Evolutionary conservation across 768 basidiomycete genomes (phyloP).

Genomic region (Tylopilus cervinicoccineus): DNA sequence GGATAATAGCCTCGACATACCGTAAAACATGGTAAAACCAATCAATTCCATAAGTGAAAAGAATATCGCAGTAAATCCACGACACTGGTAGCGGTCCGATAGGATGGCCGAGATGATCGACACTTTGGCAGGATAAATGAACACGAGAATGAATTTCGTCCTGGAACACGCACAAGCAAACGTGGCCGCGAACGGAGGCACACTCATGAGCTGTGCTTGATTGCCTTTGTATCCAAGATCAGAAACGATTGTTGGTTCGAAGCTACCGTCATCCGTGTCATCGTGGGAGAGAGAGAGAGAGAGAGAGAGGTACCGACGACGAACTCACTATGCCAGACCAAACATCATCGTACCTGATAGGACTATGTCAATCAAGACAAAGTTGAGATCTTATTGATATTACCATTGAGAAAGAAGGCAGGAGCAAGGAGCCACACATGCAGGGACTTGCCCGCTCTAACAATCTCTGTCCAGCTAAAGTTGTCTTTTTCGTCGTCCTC

Average conservation of each 20-base stretch:
- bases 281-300: constrained; percentile 27
- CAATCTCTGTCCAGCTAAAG: constrained; percentile 60
- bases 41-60: constrained; percentile 40
- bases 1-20: constrained; percentile 14
- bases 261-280: constrained; percentile 44
- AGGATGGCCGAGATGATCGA: no score
- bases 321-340: constrained; percentile 23
- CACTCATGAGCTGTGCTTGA: no score
- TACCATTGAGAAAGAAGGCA: constrained; percentile 52
- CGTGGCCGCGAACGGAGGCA: neutral
- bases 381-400: neutral
- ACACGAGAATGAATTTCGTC: neutral
- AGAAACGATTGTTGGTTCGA: constrained; percentile 53
- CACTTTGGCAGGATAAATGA: neutral
- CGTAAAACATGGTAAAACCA: constrained; percentile 54
- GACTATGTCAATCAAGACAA: neutral
- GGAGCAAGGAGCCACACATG: constrained; percentile 55
- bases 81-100: constrained; percentile 51
- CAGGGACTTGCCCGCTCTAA: constrained; percentile 42
- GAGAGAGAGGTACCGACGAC: no score
- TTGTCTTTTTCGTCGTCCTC: constrained; percentile 40
- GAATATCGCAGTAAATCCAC: constrained; percentile 46
- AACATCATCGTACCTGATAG: constrained; percentile 14
- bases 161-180: constrained; percentile 38
- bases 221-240: constrained; percentile 54